A percentile compares a stretch with the other conserved stretches of the same genome.
Conservation (phyloP, 176 grass and related monocot genomes). For the Paspalum notatum region DNA sequence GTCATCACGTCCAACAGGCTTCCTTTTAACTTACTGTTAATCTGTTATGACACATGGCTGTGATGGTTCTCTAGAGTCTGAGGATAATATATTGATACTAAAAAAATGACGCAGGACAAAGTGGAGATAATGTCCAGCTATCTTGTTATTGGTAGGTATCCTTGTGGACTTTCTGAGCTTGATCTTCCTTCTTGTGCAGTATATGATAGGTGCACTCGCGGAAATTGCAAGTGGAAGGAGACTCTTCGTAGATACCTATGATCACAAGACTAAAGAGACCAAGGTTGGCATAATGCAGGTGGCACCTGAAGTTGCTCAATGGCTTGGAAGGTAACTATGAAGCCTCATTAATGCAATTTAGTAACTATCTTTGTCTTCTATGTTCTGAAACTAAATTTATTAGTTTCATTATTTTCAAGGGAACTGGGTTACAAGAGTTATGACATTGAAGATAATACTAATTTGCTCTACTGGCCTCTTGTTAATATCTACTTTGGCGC, state of each 20-base stretch:
- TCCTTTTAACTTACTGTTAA: neutral
- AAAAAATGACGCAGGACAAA: constrained; percentile 1
- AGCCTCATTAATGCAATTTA: constrained; percentile 20
- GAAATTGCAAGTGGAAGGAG: constrained; percentile 85
- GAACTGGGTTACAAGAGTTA: constrained; percentile 89
- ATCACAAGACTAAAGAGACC: constrained; percentile 75
- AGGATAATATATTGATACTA: neutral
- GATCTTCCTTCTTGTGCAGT: constrained; percentile 50
- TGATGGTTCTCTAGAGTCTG: neutral
- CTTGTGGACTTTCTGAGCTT: constrained; percentile 20
- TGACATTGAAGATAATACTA: constrained; percentile 69
- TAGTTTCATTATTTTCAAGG: constrained; percentile 51
- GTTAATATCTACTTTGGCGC: constrained; percentile 97
- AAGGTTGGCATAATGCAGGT: constrained; percentile 91
- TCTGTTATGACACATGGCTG: neutral
- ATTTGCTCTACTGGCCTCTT: constrained; percentile 84
- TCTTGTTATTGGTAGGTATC: constrained; percentile 18
- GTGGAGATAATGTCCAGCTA: constrained; percentile 3
- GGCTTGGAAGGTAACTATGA: constrained; percentile 73
- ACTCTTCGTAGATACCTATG: constrained; percentile 72
- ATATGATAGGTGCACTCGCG: constrained; percentile 81
- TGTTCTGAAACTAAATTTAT: constrained; percentile 23
- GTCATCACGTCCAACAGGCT: neutral
- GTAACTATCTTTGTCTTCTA: constrained; percentile 26
- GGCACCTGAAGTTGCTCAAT: constrained; percentile 73